These are phyloP conservation scores for Sugiyamaella valdiviana DNA, from an alignment of 805 yeast genomes.

Conservation along the genomic window DNA sequence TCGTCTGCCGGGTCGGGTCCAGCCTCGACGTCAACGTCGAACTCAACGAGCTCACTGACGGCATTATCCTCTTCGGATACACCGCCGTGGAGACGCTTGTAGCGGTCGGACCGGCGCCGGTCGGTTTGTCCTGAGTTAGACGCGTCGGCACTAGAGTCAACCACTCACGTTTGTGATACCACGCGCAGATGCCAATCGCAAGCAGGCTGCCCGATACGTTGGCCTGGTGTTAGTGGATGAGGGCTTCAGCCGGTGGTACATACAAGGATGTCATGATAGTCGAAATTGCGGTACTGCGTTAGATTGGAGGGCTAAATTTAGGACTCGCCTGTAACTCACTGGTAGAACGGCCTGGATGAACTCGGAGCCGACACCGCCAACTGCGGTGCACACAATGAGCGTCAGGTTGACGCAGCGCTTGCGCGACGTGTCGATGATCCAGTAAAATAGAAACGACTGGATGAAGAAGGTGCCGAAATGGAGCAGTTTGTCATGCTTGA, in stretches of 20 bases:
- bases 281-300: constrained; percentile 31
- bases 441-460: constrained; percentile 35
- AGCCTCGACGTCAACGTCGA: constrained; percentile 7
- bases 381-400: constrained; percentile 28
- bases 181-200: constrained; percentile 29
- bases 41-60: constrained; percentile 1
- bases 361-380: constrained; percentile 38
- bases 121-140: constrained; percentile 20
- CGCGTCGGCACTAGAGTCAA: background rate
- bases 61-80: constrained; percentile 11
- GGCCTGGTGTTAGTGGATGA: constrained; percentile 17
- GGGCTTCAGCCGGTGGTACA: constrained; percentile 6
- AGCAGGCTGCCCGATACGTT: constrained; percentile 33
- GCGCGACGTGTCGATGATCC: constrained; percentile 37
- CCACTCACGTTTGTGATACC: constrained; percentile 33
- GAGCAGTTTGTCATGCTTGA: constrained; percentile 34
- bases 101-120: constrained; percentile 28
- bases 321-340: constrained; percentile 10
- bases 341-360: constrained; percentile 32
- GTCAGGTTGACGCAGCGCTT: constrained; percentile 33
- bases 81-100: constrained; percentile 22
- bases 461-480: constrained; percentile 35
- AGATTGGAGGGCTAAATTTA: constrained; percentile 6
- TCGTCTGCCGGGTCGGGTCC: constrained; percentile 10
- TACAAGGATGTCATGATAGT: constrained; percentile 33